Evolutionary conservation across 1,139 yeast genomes (phyloP).

Genomic region (Yamadazyma oceani): DNA sequence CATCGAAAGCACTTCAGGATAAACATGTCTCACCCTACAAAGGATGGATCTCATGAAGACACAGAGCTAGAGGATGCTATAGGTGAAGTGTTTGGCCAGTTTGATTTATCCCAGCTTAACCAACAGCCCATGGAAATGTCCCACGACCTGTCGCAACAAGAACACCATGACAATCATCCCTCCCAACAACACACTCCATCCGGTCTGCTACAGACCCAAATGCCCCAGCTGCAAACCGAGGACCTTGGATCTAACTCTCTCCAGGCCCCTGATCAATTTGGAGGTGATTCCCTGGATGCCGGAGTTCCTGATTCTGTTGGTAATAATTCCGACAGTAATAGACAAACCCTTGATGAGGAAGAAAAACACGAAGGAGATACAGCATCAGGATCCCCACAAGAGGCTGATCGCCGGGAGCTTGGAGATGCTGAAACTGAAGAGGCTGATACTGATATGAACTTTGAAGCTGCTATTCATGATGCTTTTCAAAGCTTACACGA

Average conservation of each 20-base stretch:
- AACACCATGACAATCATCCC: not conserved
- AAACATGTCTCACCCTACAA: conserved; percentile 1
- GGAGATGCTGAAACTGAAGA: conserved; percentile 4
- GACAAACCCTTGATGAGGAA: not conserved
- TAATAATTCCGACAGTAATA: not conserved
- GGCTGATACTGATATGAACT: conserved; percentile 20
- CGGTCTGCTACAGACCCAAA: conserved; percentile 1
- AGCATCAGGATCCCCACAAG: no score
- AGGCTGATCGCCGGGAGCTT: conserved; percentile 1
- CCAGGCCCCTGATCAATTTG: no score
- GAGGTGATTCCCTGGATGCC: no score
- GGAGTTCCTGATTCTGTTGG: conserved; percentile 2
- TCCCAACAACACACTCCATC: not conserved
- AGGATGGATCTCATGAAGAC: conserved; percentile 13
- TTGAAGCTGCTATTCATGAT: conserved; percentile 30
- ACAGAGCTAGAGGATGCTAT: conserved; percentile 36
- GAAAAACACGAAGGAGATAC: no score
- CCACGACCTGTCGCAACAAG: not conserved
- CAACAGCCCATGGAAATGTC: not conserved
- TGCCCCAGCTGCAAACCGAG: no score
- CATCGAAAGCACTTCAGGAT: not conserved
- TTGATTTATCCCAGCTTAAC: conserved; percentile 16
- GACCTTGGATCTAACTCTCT: no score
- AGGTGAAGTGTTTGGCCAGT: conserved; percentile 38
- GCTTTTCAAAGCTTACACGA: conserved; percentile 23